Evolutionary conservation across 148 eudicot species (phyloP), one percentile per base, ranked within the genome.

Genomic region (Fagopyrum esculentum): DNA sequence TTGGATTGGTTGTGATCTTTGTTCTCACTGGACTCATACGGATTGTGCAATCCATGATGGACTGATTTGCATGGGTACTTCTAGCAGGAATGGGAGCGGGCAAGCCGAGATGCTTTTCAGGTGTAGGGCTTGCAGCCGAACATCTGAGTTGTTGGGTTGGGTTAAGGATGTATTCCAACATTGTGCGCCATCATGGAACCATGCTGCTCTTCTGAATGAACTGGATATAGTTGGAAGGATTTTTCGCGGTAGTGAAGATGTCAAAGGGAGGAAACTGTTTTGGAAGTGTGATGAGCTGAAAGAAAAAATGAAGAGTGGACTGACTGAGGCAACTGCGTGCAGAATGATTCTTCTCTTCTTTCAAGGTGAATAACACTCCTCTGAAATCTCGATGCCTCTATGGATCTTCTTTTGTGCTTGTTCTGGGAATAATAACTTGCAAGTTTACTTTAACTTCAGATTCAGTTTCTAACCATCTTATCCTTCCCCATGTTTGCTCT

Each of bases 151-250:
- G 54, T 71, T 88, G 63, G 91, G 91, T 15, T 88, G 91, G 91
- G 91, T 88, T 61, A 88, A 88, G 80, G 91, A 88, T 79, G 89
- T 88, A n/a, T 88, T 88, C 60, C 91, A 84, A 76, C 89, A 86
- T 16, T 86, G 91, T 81, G 89, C 87, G 10, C 84, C 86, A 2
- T 79, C 83, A 3, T 86, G 89, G 91, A 87, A 84, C 75, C 82
- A 84, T 55, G 73, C 71, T 6, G 86, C 89, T 59, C 78, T 88
- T 30, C 71, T 84, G 77, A 86, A 81, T 3, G 89, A 88, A 80
- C 86, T 88, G 75, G 89, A 88, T 81, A 86, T 80, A 69, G 89
- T 86, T 63, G 80, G 87, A 45, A 85, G 86, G 48, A 88, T 88
- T 71, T 88, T 86, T 75, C 83, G 84, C 71, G 89, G 89, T 48